phyloP scores from a whole-genome alignment of 2,329 filamentous ascomycete species.

The Didymosphaeria variabile region DNA sequence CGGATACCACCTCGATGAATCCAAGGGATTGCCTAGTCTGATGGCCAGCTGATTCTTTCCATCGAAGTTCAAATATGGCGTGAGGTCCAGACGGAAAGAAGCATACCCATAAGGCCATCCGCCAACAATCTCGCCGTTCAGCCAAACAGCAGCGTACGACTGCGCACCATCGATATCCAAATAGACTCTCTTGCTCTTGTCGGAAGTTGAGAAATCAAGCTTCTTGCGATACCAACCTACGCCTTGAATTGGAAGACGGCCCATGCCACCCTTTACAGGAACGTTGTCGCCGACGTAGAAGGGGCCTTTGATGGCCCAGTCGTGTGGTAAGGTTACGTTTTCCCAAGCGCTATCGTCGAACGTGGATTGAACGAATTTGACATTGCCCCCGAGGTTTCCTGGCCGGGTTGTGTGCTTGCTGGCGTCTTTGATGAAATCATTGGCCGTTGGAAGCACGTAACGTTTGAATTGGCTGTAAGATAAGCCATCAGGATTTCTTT shows the following conservation, averaged over 20 bases:
- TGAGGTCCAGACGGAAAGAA: constrained; percentile 60
- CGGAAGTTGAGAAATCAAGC: constrained; percentile 35
- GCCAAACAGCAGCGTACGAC: constrained; percentile 60
- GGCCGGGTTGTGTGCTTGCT: constrained; percentile 37
- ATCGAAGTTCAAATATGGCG: constrained; percentile 46
- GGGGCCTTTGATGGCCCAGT: constrained; percentile 59
- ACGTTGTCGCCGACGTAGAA: constrained; percentile 42
- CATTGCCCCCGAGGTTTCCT: constrained; percentile 27
- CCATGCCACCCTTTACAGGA: constrained; percentile 52
- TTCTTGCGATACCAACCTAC: constrained; percentile 61
- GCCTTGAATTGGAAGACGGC: constrained; percentile 58
- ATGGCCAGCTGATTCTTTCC: constrained; percentile 57
- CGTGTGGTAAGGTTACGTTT: constrained; percentile 54
- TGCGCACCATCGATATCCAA: constrained; percentile 61
- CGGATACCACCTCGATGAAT: constrained; percentile 62
- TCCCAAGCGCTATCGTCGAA: constrained; percentile 56
- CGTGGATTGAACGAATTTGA: constrained; percentile 35
- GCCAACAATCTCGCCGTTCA: constrained; percentile 59
- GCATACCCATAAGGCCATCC: constrained; percentile 62
- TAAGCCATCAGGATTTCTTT: constrained; percentile 46
- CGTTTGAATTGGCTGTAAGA: constrained; percentile 46
- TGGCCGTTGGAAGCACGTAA: constrained; percentile 53
- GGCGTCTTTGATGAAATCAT: constrained; percentile 50
- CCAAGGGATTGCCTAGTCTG: constrained; percentile 58
- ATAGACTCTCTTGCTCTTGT: constrained; percentile 51